Evolutionary conservation across 306 rosid species (phyloP).

Genomic region (Quercus berberidifolia): DNA sequence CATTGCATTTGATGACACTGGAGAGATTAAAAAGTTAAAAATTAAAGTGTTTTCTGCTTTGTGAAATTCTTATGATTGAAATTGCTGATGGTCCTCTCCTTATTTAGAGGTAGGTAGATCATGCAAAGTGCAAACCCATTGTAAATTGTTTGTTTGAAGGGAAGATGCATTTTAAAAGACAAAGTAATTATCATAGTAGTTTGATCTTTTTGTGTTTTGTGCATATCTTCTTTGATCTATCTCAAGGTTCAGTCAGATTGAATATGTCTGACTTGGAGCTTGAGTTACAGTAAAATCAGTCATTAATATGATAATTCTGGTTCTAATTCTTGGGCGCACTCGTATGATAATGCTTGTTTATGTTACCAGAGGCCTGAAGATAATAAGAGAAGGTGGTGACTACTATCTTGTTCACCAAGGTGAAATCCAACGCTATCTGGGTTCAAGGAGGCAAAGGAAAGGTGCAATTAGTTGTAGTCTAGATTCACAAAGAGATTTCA

Average conservation of each 20-base stretch:
- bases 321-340: not conserved
- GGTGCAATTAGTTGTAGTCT: slow-evolving; percentile 8
- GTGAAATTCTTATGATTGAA: not conserved
- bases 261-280: not conserved
- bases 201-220: not conserved
- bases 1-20: not conserved
- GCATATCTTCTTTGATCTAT: not conserved
- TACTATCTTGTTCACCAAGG: slow-evolving; percentile 82
- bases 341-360: slow-evolving; percentile 1
- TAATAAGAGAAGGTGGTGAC: slow-evolving; percentile 62
- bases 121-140: not conserved
- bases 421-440: slow-evolving; percentile 56
- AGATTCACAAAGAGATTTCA: slow-evolving; percentile 28
- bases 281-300: too few species aligned
- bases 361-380: slow-evolving; percentile 60
- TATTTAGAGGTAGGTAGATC: not conserved
- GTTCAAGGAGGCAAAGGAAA: slow-evolving; percentile 47
- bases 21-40: not conserved
- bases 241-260: not conserved
- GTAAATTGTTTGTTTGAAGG: not conserved
- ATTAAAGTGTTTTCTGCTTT: not conserved
- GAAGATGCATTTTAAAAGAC: not conserved
- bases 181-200: not conserved
- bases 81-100: not conserved
- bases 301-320: not conserved